Percentiles rank a stretch among this genome's conserved stretches.
Evolutionary conservation across 192 early-diverging fungal genomes (phyloP).

Genomic region (Podila epigama): DNA sequence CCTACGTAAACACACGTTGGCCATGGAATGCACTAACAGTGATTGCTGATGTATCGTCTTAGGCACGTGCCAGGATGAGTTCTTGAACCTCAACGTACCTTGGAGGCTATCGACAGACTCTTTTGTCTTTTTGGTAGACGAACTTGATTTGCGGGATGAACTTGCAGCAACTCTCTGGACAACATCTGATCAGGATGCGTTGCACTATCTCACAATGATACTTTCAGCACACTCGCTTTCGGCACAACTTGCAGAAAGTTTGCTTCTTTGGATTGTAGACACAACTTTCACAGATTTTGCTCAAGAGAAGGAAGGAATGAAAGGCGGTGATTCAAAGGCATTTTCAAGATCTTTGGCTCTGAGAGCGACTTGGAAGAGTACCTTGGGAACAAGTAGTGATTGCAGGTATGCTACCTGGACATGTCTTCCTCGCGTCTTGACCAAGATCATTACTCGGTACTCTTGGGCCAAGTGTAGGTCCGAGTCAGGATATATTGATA

Average conservation of each 20-base stretch:
- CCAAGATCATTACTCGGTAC: not conserved
- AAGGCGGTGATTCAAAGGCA: too few species aligned
- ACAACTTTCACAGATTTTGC: not conserved
- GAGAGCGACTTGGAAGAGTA: not conserved
- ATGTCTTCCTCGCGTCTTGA: not conserved
- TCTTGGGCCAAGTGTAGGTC: too few species aligned
- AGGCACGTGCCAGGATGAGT: slow-evolving; percentile 33
- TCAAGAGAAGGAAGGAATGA: not conserved
- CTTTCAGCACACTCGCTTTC: not conserved
- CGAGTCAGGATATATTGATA: too few species aligned
- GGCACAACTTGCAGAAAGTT: not conserved
- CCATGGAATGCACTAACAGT: not conserved
- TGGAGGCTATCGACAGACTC: slow-evolving; percentile 14
- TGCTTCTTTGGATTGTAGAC: slow-evolving; percentile 24
- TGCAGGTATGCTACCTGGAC: not conserved
- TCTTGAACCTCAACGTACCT: slow-evolving; percentile 12
- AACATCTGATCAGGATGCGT: slow-evolving; percentile 1
- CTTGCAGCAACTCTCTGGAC: not conserved
- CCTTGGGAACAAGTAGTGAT: not conserved
- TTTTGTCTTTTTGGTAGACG: slow-evolving; percentile 6
- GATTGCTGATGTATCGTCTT: not conserved
- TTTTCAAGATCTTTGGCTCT: too few species aligned
- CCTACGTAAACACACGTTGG: not conserved
- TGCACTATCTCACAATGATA: not conserved
- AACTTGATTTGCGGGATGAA: slow-evolving; percentile 10